phyloP scores from a whole-genome alignment of 192 early-diverging fungal species.

The Dissophora ornata region DNA sequence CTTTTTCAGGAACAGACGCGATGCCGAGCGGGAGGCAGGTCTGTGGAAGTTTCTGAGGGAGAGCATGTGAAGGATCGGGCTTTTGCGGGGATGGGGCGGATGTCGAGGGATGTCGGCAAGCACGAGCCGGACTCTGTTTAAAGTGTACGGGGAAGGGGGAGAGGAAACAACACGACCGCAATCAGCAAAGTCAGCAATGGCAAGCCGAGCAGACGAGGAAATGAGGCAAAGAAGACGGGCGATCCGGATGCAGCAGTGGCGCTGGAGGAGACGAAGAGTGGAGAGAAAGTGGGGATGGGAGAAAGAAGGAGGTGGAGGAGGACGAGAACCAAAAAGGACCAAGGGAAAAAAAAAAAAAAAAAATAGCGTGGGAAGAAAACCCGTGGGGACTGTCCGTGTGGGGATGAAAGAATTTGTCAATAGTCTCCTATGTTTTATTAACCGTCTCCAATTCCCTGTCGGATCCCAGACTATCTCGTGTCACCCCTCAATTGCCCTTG shows the following conservation, averaged over 20 bases:
- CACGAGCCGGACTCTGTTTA: too few relatives aligned
- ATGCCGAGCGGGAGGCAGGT: constrained; percentile 29
- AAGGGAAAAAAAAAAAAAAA: constrained; percentile 9
- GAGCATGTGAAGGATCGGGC: constrained; percentile 20
- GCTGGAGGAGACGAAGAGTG: not conserved
- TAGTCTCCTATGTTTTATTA: too few relatives aligned
- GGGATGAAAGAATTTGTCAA: not conserved
- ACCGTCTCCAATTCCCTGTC: too few relatives aligned
- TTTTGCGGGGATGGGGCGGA: too few relatives aligned
- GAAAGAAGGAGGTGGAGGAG: not conserved
- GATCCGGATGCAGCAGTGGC: not conserved
- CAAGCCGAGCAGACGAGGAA: not conserved
- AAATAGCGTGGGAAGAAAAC: not conserved
- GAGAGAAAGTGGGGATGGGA: not conserved
- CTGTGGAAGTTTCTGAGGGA: constrained; percentile 35
- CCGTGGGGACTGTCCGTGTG: not conserved
- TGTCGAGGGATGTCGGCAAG: too few relatives aligned
- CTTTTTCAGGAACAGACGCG: constrained; percentile 37
- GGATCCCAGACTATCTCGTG: too few relatives aligned
- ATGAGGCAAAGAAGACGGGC: not conserved
- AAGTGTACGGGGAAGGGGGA: too few relatives aligned
- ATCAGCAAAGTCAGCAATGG: too few relatives aligned
- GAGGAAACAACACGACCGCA: too few relatives aligned
- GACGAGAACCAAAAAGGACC: not conserved
- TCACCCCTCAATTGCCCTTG: too few relatives aligned